Evolutionary conservation across 805 yeast species (phyloP), one percentile per base, ranked within the genome.

Genomic region (Candida boidinii): DNA sequence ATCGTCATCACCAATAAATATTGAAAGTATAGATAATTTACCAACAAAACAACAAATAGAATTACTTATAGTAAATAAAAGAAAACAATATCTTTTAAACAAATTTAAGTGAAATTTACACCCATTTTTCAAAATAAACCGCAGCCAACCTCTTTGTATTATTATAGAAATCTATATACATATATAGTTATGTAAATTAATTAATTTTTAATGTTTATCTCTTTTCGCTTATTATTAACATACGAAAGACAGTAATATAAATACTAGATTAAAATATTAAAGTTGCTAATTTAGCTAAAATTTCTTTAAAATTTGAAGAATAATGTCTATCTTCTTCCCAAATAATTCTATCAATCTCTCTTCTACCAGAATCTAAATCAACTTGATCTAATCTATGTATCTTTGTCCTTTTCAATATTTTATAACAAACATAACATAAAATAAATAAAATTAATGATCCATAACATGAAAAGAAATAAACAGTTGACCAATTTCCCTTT

Each of bases 311-410:
- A 30, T 48, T 61, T 24, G 49, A 48, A 15, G 47, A 41, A 32
- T 57, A 56, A 25, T 52, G 45, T 34, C 42, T 62, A 32, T 82
- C 84, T 37, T 84, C 92, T 43, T 79, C 85, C 94, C 94, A 84
- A 16, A 77, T 73, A 41, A 72, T 72, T 30, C 86, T 62, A 54
- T 86, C 95, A 58, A 79, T 74, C 51, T 85, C 95, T 31, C 92
- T 66, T 45, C 95, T 63, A 2, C 95, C 95, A 0, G 85, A 70
- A 53, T 86, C 95, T 50, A 81, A 68, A 53, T 86, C 94, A 38
- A 85, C 51, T 29, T 82, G 79, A 43, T 81, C 88, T 29, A 83
- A 57, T 31, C 83, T 68, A 33, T 76, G 82, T 9, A 79, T 60
- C 41, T 74, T 69, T 2, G 88, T 76, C 8, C 84, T 73, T 37